phyloP scores from a whole-genome alignment of 805 yeast genomes.

The Schwanniomyces sp. region DNA sequence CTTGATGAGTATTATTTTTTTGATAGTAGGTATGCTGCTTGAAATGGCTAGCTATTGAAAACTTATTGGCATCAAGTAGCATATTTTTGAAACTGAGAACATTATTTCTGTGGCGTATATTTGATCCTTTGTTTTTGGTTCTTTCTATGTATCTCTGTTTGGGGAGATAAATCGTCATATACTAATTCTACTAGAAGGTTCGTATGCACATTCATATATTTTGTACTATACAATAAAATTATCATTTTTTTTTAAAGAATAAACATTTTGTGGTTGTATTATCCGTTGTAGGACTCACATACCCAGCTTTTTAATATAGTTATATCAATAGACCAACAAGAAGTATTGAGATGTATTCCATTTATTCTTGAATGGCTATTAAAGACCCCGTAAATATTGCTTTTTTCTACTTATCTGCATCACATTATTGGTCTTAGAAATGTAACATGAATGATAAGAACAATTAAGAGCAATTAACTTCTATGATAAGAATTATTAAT shows the following conservation, averaged over 20 bases:
- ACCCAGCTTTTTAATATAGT: no score
- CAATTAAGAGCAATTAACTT: not conserved
- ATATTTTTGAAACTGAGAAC: not conserved
- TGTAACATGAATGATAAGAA: not conserved
- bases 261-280: not conserved
- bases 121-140: not conserved
- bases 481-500: no score
- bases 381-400: no score
- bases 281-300: no score
- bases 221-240: slow-evolving; percentile 3
- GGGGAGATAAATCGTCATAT: not conserved
- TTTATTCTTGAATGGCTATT: no score
- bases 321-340: no score
- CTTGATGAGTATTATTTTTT: not conserved
- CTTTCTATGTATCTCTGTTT: not conserved
- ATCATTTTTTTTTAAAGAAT: not conserved
- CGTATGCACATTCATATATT: slow-evolving; percentile 1
- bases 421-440: not conserved
- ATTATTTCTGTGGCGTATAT: not conserved
- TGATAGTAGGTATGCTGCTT: not conserved
- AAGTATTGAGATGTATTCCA: no score
- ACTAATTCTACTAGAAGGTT: not conserved
- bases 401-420: not conserved
- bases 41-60: not conserved
- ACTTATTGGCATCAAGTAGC: not conserved